phyloP scores from a whole-genome alignment of 2,329 filamentous ascomycete genomes.

The Lachnellula willkommii region DNA sequence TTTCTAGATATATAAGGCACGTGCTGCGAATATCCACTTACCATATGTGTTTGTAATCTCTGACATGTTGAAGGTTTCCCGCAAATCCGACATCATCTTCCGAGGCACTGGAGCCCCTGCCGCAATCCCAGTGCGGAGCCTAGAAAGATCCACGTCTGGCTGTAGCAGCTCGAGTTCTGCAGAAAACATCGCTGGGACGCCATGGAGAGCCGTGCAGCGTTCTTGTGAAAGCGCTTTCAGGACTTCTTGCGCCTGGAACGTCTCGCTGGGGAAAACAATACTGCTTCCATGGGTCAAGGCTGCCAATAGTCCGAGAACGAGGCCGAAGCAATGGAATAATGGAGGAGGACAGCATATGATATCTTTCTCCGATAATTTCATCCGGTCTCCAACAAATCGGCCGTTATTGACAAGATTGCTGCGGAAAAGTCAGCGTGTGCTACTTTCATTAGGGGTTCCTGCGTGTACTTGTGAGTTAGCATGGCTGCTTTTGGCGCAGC shows the following conservation, averaged over 20 bases:
- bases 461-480: conserved; percentile 46
- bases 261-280: conserved; percentile 63
- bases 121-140: conserved; percentile 60
- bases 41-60: conserved; percentile 48
- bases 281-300: conserved; percentile 57
- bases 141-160: conserved; percentile 18
- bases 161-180: conserved; percentile 54
- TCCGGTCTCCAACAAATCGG: conserved; percentile 59
- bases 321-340: conserved; percentile 67
- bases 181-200: conserved; percentile 66
- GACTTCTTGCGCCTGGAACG: conserved; percentile 55
- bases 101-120: conserved; percentile 59
- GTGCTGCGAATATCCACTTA: not conserved
- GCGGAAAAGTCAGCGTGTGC: too few relatives aligned
- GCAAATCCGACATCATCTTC: conserved; percentile 57
- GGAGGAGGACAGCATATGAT: conserved; percentile 60
- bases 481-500: conserved; percentile 69
- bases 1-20: too few relatives aligned
- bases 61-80: conserved; percentile 55
- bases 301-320: conserved; percentile 65
- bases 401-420: conserved; percentile 59
- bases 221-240: conserved; percentile 50
- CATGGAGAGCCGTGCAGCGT: conserved; percentile 46
- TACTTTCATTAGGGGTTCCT: not conserved
- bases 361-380: conserved; percentile 57